Evolutionary conservation across 2,329 filamentous ascomycete species (phyloP), one percentile per base, ranked within the genome.

Genomic region (Exophiala sideris): DNA sequence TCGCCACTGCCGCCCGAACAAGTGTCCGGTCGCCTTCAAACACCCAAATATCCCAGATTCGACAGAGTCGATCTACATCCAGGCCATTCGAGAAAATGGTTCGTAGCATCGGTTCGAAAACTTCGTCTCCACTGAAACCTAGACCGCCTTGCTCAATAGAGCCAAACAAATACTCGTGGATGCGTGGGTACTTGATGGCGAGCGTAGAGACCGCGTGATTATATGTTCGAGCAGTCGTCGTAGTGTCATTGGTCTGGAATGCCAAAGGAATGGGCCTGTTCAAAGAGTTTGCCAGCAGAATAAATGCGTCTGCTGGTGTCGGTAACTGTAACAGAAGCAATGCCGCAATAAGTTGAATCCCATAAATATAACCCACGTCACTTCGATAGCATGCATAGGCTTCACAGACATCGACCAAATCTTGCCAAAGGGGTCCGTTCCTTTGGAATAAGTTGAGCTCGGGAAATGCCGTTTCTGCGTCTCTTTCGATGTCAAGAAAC

Each of bases 321-420:
- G 77, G 70, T 46, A 84, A 75, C 63, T 82, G 80, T 36, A 85
- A 73, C 16, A 83, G 74, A 11, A 85, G 72, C 5, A 84, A 71
- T 7, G 78, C 83, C 18, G 81, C 82, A 53, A 82, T 76, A 39
- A 79, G 76, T 70, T 84, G 82, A 54, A 82, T 79, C 51, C 81
- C 81, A 59, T 77, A 76, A 49, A 80, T 74, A 58, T 83, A 84
- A 49, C 82, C 80, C 36, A 85, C 79, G 61, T 85, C 82, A 46
- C 78, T 78, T 57, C 83, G 79, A 66, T 86, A 86, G 72, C 82
- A 80, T 8, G 79, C 77, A 66, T 85, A 85, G 24, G 83, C 82
- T 59, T 83, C 76, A 56, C 84, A 75, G 8, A 86, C 77, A 63
- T 85, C 76, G 20, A 80, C 71, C 18, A 86, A 71, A 11, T 77